Percentiles rank a stretch among this genome's conserved stretches.
phyloP scores from a whole-genome alignment of 192 early-diverging fungal species.

The Phlyctochytrium bullatum region DNA sequence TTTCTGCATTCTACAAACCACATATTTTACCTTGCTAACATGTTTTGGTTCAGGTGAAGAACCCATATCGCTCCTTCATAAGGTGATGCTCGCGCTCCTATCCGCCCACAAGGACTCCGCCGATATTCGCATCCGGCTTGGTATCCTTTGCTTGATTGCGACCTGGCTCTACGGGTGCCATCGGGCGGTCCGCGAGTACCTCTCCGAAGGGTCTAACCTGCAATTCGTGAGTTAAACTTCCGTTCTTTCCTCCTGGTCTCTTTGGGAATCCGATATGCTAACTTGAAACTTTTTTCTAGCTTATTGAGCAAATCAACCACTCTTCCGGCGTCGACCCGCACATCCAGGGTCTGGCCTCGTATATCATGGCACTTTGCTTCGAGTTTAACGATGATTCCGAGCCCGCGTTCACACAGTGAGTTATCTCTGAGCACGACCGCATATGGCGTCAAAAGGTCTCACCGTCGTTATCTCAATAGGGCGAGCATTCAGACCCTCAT shows the following conservation, averaged over 20 bases:
- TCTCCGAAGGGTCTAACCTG: conserved; percentile 85
- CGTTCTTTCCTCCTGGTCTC: not conserved
- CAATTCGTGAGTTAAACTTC: conserved; percentile 71
- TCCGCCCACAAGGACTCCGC: conserved; percentile 57
- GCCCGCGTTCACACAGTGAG: conserved; percentile 65
- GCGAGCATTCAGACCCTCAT: conserved; percentile 79
- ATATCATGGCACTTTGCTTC: conserved; percentile 78
- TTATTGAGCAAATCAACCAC: conserved; percentile 88
- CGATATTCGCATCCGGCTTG: conserved; percentile 71
- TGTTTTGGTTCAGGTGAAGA: conserved; percentile 43
- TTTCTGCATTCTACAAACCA: no score
- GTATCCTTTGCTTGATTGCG: conserved; percentile 75
- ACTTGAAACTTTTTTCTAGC: conserved; percentile 37
- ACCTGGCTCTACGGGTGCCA: conserved; percentile 85
- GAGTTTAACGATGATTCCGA: conserved; percentile 86
- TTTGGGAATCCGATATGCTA: conserved; percentile 10
- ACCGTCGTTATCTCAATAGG: conserved; percentile 26
- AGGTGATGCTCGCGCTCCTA: conserved; percentile 73
- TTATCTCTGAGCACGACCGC: conserved; percentile 9
- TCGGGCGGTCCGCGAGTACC: conserved; percentile 73
- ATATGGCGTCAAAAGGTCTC: conserved; percentile 2
- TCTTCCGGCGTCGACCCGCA: conserved; percentile 80
- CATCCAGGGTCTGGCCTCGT: conserved; percentile 88
- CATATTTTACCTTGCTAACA: not conserved
- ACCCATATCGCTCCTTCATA: conserved; percentile 82